Percentiles rank a stretch among this genome's conserved stretches.
These are phyloP conservation scores for Nelumbo lutea DNA, from an alignment of 164 flowering plant genomes.

Conservation along the genomic window DNA sequence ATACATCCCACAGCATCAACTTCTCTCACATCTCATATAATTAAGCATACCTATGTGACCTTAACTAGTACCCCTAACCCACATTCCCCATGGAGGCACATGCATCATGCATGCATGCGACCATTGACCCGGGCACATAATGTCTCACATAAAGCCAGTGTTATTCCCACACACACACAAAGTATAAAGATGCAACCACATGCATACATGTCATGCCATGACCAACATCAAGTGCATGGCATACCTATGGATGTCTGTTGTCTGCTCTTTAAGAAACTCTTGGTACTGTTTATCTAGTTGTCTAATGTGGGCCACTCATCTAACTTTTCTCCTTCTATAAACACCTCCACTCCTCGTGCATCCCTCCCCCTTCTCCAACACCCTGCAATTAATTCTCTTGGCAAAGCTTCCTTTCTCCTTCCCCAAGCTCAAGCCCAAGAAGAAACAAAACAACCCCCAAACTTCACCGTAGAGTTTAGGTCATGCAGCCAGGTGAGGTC, in stretches of 20 bases:
- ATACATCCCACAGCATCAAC: conserved; percentile 2
- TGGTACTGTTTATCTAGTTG: conserved; percentile 22
- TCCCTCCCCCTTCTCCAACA: conserved; percentile 11
- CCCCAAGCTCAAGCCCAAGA: neutral
- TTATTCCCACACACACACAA: too few relatives aligned
- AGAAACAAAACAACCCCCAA: neutral
- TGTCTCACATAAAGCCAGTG: too few relatives aligned
- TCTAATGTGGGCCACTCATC: conserved; percentile 36
- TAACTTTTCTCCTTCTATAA: conserved; percentile 35
- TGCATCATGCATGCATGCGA: conserved; percentile 2
- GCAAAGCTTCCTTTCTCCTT: conserved; percentile 2
- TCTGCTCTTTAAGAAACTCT: conserved; percentile 29
- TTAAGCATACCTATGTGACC: neutral
- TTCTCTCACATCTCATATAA: neutral
- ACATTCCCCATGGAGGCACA: neutral
- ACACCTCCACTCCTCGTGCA: conserved; percentile 21
- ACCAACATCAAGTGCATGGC: conserved; percentile 1
- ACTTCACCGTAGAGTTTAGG: conserved; percentile 5
- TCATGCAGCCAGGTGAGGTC: conserved; percentile 36
- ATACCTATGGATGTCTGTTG: conserved; percentile 15
- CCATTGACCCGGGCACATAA: neutral
- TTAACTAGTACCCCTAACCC: neutral
- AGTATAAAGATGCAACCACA: neutral
- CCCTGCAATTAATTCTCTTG: neutral
- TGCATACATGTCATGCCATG: conserved; percentile 12